Percentiles rank a stretch among this genome's conserved stretches.
phyloP scores from a whole-genome alignment of 768 basidiomycete species.

The Leucosporidium yakuticum region DNA sequence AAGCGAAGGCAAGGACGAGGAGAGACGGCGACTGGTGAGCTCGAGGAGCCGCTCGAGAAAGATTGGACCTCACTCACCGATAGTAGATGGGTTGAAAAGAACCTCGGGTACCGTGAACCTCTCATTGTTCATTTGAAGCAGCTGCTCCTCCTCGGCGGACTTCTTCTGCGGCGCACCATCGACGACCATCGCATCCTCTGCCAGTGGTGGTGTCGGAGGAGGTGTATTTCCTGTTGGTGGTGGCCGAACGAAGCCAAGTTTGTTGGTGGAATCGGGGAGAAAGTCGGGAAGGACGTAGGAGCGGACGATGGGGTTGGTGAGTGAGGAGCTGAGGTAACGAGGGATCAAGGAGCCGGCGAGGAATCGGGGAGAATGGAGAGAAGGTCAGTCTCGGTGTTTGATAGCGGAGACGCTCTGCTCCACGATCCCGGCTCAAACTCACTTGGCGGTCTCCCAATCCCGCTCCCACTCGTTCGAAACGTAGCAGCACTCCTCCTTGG shows the following conservation, averaged over 20 bases:
- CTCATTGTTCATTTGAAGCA: conserved; percentile 83
- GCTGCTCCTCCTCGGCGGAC: conserved; percentile 50
- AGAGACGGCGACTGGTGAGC: not conserved
- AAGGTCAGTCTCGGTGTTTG: no score
- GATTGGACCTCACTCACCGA: conserved; percentile 62
- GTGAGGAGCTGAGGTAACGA: conserved; percentile 45
- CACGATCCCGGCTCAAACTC: conserved; percentile 43
- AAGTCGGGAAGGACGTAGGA: conserved; percentile 90
- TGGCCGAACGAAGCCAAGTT: conserved; percentile 48
- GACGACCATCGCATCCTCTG: not conserved
- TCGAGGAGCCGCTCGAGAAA: not conserved
- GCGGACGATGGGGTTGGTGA: conserved; percentile 64
- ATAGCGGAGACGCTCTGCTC: no score
- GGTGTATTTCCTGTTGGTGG: conserved; percentile 35
- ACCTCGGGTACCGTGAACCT: conserved; percentile 88
- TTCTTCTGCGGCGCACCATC: not conserved
- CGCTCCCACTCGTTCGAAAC: conserved; percentile 61
- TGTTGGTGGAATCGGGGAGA: conserved; percentile 48
- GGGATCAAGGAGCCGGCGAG: not conserved
- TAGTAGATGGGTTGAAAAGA: conserved; percentile 80
- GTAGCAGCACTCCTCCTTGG: conserved; percentile 86
- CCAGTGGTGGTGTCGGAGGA: conserved; percentile 4
- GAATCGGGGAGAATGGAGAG: no score
- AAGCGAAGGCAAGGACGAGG: not conserved
- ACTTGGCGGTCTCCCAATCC: conserved; percentile 78